Percentiles rank a stretch among this genome's conserved stretches.
These are phyloP conservation scores for Stephanocyclus meneghinianus DNA, from an alignment of 352 stramenopile species.

Conservation along the genomic window DNA sequence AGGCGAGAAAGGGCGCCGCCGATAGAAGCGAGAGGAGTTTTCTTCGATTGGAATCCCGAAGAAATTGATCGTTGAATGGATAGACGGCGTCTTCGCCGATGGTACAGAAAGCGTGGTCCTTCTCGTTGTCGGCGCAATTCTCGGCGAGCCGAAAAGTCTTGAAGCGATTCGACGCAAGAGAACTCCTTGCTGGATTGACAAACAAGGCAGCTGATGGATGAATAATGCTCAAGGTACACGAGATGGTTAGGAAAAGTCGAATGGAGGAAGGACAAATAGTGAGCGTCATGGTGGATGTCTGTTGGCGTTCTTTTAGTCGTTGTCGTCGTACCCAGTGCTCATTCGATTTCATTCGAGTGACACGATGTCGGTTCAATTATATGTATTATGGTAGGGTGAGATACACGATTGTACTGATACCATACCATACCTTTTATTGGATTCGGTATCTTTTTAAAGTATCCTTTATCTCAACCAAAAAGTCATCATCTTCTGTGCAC, in stretches of 20 bases:
- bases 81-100: background rate
- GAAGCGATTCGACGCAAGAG: background rate
- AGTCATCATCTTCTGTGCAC: too few species aligned
- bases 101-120: background rate
- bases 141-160: background rate
- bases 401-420: too few species aligned
- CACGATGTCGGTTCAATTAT: too few species aligned
- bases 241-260: background rate
- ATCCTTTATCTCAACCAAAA: too few species aligned
- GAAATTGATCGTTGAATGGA: background rate
- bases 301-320: too few species aligned
- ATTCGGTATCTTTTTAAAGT: too few species aligned
- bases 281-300: background rate
- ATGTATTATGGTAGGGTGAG: background rate
- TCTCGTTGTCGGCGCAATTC: background rate
- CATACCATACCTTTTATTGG: too few species aligned
- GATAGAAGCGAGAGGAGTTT: constrained; percentile 4
- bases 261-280: background rate
- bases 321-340: too few species aligned
- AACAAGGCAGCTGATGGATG: background rate
- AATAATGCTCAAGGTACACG: background rate
- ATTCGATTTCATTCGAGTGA: too few species aligned
- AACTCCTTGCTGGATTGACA: background rate
- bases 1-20: background rate
- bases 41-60: background rate